Evolutionary conservation across 495 filamentous ascomycete species (phyloP).

Genomic region (Trichodelitschia bisporula): DNA sequence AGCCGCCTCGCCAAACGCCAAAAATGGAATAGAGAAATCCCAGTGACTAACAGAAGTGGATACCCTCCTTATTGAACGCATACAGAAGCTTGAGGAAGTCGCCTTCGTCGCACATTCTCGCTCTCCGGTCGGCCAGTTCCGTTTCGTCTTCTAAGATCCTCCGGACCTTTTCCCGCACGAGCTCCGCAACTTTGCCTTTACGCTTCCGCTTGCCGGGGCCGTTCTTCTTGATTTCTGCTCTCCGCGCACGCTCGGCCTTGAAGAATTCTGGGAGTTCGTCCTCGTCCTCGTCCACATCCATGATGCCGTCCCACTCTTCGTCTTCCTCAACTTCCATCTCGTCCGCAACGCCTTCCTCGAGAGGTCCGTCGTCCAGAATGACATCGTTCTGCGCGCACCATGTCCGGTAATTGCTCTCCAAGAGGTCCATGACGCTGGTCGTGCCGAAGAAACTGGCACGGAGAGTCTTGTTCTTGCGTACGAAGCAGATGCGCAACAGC

Average conservation of each 20-base stretch:
- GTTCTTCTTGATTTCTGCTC: constrained; percentile 19
- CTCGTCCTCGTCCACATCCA: constrained; percentile 29
- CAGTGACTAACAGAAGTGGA: constrained; percentile 72
- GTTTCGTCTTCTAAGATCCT: constrained; percentile 59
- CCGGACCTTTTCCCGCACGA: constrained; percentile 61
- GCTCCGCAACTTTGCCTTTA: constrained; percentile 48
- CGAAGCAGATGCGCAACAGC: constrained; percentile 60
- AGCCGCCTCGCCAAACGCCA: too few relatives aligned
- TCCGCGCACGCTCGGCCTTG: constrained; percentile 32
- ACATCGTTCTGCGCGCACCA: constrained; percentile 73
- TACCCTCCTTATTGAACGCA: constrained; percentile 72
- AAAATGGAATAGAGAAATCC: too few relatives aligned
- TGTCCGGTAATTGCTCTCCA: constrained; percentile 67
- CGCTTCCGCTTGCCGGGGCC: constrained; percentile 26
- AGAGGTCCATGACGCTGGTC: constrained; percentile 51
- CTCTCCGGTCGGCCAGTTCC: constrained; percentile 50
- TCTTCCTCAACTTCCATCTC: constrained; percentile 24
- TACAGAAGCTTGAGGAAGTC: constrained; percentile 59
- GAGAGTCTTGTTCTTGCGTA: constrained; percentile 53
- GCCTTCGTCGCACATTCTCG: constrained; percentile 68
- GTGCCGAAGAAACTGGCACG: constrained; percentile 51
- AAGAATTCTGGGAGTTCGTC: constrained; percentile 55
- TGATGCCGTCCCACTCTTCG: constrained; percentile 23
- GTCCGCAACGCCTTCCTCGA: constrained; percentile 9
- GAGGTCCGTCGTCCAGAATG: constrained; percentile 25